A percentile compares a stretch with the other conserved stretches of the same genome.
These are phyloP conservation scores for Maudiozyma humilis DNA, from an alignment of 1,139 yeast genomes.

Conservation along the genomic window DNA sequence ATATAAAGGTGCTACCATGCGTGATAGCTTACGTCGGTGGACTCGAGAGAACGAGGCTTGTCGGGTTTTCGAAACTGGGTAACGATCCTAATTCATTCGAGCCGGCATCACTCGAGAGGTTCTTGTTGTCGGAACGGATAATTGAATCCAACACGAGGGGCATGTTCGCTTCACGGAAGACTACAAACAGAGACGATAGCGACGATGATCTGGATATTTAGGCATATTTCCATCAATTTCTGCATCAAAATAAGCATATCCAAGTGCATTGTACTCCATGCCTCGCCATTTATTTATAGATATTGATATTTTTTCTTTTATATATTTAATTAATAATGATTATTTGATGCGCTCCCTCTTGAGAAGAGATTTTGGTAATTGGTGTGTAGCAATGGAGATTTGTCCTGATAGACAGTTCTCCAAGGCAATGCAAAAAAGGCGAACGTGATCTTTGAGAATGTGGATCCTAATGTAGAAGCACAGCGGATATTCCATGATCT, in stretches of 20 bases:
- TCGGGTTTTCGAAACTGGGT: constrained; percentile 58
- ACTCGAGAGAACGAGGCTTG: constrained; percentile 46
- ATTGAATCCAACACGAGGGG: constrained; percentile 3
- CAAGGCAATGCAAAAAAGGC: neutral
- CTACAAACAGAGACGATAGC: constrained; percentile 21
- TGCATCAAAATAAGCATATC: neutral
- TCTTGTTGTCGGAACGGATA: constrained; percentile 28
- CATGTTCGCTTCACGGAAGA: neutral
- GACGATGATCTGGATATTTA: constrained; percentile 37
- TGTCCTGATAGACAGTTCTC: neutral
- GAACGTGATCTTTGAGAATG: neutral
- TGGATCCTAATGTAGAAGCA: too few relatives aligned
- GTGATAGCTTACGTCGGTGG: constrained; percentile 58
- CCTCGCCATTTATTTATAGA: too few relatives aligned
- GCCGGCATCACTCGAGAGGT: constrained; percentile 41
- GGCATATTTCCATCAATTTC: neutral
- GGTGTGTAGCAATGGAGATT: neutral
- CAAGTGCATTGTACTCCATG: too few relatives aligned
- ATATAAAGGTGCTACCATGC: constrained; percentile 62
- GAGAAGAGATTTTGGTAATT: neutral
- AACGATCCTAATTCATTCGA: constrained; percentile 35
- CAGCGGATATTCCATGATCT: too few relatives aligned
- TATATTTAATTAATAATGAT: neutral
- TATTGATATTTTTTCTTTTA: neutral
- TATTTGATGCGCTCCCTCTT: neutral